Base-by-base conservation (phyloP, 2,329 filamentous ascomycete genomes). In the Endoconidiophora laricicola region DNA sequence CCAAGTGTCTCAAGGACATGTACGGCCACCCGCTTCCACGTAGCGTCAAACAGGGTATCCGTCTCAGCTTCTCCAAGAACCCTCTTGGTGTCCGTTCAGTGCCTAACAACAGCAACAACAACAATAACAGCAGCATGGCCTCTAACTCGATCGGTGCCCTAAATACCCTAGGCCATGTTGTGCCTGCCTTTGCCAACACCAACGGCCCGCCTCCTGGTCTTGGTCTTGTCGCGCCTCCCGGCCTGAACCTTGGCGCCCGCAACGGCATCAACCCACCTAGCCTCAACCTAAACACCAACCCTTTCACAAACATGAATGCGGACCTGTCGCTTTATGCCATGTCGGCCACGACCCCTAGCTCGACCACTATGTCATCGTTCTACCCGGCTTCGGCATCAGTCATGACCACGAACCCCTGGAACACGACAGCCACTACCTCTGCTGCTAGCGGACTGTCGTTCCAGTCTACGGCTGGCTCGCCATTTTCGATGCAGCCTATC, bases 21-120 rank as follows among this genome's bases (percentile, higher is more conserved):
- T 95, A 96, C 59, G 91, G 91, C 0, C 78, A 83, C 46, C 79
- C 77, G 45, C 73, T 96, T 29, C 86, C 88, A 61, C 95, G 94
- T 65, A 94, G 87, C 59, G 76, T 86, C 60, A 95, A 94, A 62
- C 90, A 90, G 5, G 91, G 91, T 33, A 95, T 98, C 59, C 81
- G 91, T 22, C 71, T 98, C 50, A 94, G 87, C 64, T 98, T 95
- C 64, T 95, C 90, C 26, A 96, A 96, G 69, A 96, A 96, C 58
- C 91, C 91, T 0, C 73, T 96, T 1, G 91, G 91, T 20, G 90
- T 96, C 24, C 82, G 91, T 43, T 86, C 84, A 1, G 79, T 78
- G 23, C 86, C 88, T 59, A 71, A 10, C 20, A 48, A 37, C 38
- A 42, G 20, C 26, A 40, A 38, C 16, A n/a, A 23, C 23, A 42